A percentile compares a stretch with the other conserved stretches of the same genome.
Evolutionary conservation across 2,329 filamentous ascomycete genomes (phyloP).

Genomic region (Colletotrichum salicis): DNA sequence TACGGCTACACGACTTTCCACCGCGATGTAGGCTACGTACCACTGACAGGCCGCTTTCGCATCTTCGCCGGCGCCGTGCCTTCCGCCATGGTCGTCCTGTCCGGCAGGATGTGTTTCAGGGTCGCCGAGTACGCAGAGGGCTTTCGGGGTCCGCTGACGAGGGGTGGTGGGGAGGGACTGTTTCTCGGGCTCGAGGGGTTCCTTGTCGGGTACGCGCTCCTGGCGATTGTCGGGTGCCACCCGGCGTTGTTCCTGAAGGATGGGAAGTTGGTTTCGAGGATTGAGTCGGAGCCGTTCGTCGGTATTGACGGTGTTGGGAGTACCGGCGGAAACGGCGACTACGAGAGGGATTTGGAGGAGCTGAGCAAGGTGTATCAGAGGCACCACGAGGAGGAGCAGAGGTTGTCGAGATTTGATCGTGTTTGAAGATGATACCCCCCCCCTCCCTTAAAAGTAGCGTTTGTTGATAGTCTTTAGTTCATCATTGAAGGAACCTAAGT

Average conservation of each 20-base stretch:
- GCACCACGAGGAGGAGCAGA: conserved; percentile 24
- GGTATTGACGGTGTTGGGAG: not conserved
- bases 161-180: conserved; percentile 38
- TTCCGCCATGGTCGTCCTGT: conserved; percentile 39
- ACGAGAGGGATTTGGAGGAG: conserved; percentile 29
- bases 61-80: conserved; percentile 41
- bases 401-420: conserved; percentile 14
- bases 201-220: conserved; percentile 42
- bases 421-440: conserved; percentile 5
- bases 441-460: not conserved
- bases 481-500: not conserved
- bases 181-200: conserved; percentile 45
- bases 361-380: conserved; percentile 31
- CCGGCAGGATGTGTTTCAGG: conserved; percentile 42
- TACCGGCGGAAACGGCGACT: not conserved
- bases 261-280: conserved; percentile 1
- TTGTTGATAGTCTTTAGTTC: not conserved
- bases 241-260: conserved; percentile 39
- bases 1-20: conserved; percentile 46
- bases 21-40: conserved; percentile 39
- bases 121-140: conserved; percentile 41
- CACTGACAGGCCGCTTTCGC: conserved; percentile 41
- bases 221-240: conserved; percentile 43
- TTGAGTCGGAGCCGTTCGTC: conserved; percentile 28
- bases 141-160: conserved; percentile 40